Base-by-base conservation (phyloP, 768 basidiomycete genomes). In the Pleurotus eryngii region DNA sequence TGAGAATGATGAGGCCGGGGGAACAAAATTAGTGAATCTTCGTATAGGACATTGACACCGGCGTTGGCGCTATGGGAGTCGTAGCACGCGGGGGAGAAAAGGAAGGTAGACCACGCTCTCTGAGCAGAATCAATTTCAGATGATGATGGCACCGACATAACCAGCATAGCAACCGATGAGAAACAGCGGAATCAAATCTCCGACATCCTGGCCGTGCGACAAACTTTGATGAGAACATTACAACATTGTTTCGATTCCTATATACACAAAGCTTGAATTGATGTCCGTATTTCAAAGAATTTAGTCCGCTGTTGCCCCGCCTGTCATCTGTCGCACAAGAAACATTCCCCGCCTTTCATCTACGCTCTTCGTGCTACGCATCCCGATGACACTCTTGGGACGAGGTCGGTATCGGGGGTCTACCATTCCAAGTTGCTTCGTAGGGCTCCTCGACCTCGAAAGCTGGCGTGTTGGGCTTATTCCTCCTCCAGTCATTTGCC, bases 281-380 rank as follows among this genome's bases (percentile, higher is more conserved):
- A 11, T 11, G 30, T 35, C 30, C 30, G 30, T 9, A 35, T 35
- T 35, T 9, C 3, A 30, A 9, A 35, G 30, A 35, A 35, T 11
- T 35, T 35, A 35, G 30, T 35, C 30, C 30, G 51, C 51, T 24
- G 38, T 26, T 3, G 51, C 37, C 46, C 60, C 76, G 24, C 89
- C 90, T 6, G 91, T 92, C 77, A 92, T 77, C 68, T 92, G 90
- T 64, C 83, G 76, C 46, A 92, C 87, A 57, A 92, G 72, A 69
- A 82, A 88, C 87, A 91, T 81, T 38, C 84, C 86, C 47, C 86
- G 74, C 11, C 85, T 88, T 67, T 89, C 87, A 61, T 89, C 89
- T 26, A 79, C 66, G 57, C 84, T 85, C 65, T 81, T 84, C 20
- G 78, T 66, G 57, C 73, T 79, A 62, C 89, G 76, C 70, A 87